These are phyloP conservation scores for Nothopassalora personata DNA, from an alignment of 2,329 filamentous ascomycete species.

Conservation along the genomic window DNA sequence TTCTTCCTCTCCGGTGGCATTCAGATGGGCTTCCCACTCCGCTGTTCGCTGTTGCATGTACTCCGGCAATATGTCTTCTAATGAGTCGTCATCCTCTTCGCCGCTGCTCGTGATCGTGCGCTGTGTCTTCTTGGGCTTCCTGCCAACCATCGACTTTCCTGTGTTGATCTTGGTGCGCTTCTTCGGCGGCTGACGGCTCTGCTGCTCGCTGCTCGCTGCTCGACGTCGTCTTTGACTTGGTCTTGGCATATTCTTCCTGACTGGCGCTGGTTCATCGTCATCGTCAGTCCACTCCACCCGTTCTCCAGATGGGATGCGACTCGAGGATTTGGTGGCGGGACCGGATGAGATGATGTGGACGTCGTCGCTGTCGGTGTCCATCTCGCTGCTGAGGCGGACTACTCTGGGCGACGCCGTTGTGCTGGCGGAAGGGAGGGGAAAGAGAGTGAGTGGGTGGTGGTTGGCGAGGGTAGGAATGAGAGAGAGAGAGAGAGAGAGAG, in stretches of 20 bases:
- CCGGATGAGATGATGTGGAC: neutral
- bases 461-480: neutral
- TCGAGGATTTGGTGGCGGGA: conserved; percentile 4
- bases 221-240: conserved; percentile 14
- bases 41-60: conserved; percentile 65
- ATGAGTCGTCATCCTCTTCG: conserved; percentile 42
- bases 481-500: no score
- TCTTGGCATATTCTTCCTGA: conserved; percentile 43
- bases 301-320: conserved; percentile 29
- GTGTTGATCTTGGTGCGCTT: conserved; percentile 7
- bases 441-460: neutral
- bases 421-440: neutral
- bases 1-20: neutral
- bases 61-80: conserved; percentile 61
- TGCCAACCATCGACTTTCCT: conserved; percentile 34
- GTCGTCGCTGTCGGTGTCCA: conserved; percentile 1
- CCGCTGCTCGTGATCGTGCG: conserved; percentile 19
- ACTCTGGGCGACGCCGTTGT: neutral
- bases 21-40: conserved; percentile 58
- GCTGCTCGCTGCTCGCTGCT: conserved; percentile 9
- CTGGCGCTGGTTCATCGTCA: conserved; percentile 42
- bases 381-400: neutral
- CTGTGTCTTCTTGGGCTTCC: conserved; percentile 16
- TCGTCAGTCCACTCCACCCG: conserved; percentile 37
- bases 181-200: neutral